Evolutionary conservation across 768 basidiomycete species (phyloP).

Genomic region (Guyanaporus albipodus): DNA sequence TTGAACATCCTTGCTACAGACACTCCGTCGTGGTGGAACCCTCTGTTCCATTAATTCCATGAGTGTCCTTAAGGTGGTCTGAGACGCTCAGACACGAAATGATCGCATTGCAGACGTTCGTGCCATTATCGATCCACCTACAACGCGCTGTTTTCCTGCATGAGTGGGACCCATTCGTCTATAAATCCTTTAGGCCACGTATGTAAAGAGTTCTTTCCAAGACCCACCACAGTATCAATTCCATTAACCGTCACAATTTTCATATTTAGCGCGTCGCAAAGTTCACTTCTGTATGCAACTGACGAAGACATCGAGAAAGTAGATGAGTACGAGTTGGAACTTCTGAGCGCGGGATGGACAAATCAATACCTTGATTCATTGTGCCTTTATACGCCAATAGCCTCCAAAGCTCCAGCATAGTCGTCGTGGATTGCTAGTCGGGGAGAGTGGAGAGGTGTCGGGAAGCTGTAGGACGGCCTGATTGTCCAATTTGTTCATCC

Average conservation of each 20-base stretch:
- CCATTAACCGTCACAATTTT: too few relatives aligned
- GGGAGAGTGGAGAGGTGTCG: not conserved
- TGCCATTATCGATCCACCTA: not conserved
- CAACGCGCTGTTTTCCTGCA: not conserved
- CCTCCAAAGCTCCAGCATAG: slow-evolving; percentile 5
- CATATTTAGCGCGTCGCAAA: not conserved
- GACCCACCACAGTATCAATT: not conserved
- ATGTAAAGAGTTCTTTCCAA: not conserved
- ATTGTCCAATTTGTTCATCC: too few relatives aligned
- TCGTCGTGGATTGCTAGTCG: not conserved
- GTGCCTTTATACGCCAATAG: not conserved
- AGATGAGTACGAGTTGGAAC: not conserved
- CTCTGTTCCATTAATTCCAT: not conserved
- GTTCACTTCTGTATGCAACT: not conserved
- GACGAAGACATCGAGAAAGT: not conserved
- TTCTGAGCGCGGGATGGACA: too few relatives aligned
- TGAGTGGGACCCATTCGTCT: not conserved
- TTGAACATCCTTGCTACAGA: not conserved
- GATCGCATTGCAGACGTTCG: not conserved
- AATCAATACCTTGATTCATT: too few relatives aligned
- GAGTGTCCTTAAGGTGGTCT: not conserved
- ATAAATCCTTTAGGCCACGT: not conserved
- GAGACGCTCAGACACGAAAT: not conserved
- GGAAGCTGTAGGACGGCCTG: too few relatives aligned
- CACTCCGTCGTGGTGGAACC: rapidly evolving